Percentiles rank a stretch among this genome's conserved stretches.
phyloP scores from a whole-genome alignment of 495 filamentous ascomycete species.

The Trichoderma reesei region DNA sequence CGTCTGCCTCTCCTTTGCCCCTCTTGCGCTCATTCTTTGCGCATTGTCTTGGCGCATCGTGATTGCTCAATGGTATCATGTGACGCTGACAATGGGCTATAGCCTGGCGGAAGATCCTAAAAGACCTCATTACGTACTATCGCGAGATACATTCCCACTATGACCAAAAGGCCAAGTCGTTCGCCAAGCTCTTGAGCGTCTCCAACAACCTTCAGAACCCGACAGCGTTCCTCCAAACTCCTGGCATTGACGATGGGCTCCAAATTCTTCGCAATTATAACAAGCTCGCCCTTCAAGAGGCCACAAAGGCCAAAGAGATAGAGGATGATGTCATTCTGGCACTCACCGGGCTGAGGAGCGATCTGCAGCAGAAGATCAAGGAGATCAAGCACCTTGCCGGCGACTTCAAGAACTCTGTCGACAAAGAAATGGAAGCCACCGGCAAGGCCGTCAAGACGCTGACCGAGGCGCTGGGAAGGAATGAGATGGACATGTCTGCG shows the following conservation, averaged over 20 bases:
- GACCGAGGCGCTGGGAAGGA: constrained; percentile 67
- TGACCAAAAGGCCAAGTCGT: constrained; percentile 72
- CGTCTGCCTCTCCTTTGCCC: constrained; percentile 18
- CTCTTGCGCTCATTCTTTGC: background rate
- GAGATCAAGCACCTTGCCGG: constrained; percentile 87
- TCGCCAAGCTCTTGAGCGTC: constrained; percentile 72
- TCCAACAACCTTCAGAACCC: constrained; percentile 72
- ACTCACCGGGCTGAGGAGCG: constrained; percentile 73
- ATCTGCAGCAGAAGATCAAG: constrained; percentile 91
- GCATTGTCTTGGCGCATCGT: background rate
- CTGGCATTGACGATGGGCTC: constrained; percentile 77
- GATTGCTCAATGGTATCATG: constrained; percentile 1
- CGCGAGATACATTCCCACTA: constrained; percentile 86
- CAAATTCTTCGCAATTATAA: constrained; percentile 74
- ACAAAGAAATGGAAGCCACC: constrained; percentile 67
- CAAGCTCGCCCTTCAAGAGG: constrained; percentile 67
- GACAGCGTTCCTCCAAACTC: constrained; percentile 58
- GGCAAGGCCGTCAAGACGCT: constrained; percentile 62
- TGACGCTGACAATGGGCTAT: constrained; percentile 6
- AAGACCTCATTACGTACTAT: constrained; percentile 91
- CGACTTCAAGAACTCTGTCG: constrained; percentile 88
- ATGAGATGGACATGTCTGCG: constrained; percentile 64
- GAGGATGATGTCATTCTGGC: constrained; percentile 84
- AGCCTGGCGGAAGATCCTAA: constrained; percentile 95
- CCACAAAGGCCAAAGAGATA: constrained; percentile 83